Percentiles rank a stretch among this genome's conserved stretches.
phyloP scores from a whole-genome alignment of 352 stramenopile species.

The Pythium biforme region DNA sequence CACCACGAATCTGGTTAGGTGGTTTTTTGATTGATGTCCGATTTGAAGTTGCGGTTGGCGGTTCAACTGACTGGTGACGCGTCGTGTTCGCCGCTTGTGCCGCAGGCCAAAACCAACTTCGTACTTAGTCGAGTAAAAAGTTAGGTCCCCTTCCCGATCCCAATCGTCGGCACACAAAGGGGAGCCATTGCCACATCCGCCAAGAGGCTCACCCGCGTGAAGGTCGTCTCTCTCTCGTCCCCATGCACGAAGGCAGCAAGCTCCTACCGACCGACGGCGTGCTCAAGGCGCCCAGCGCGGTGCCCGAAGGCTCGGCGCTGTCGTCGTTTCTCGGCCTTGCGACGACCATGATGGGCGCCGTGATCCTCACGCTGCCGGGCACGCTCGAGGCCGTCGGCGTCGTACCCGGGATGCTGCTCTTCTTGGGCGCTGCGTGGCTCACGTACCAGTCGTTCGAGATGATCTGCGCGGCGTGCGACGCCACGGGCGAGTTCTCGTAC shows the following conservation, averaged over 20 bases:
- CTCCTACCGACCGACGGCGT: constrained; percentile 18
- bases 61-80: constrained; percentile 8
- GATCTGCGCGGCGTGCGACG: constrained; percentile 62
- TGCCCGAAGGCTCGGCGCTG: constrained; percentile 48
- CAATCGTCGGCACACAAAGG: background rate
- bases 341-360: constrained; percentile 84
- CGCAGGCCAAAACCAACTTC: background rate
- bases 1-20: background rate
- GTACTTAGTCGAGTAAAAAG: constrained; percentile 6
- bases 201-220: background rate
- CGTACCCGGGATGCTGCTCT: constrained; percentile 49
- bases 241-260: constrained; percentile 20
- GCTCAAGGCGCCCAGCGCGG: constrained; percentile 6
- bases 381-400: constrained; percentile 61
- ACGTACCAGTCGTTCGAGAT: constrained; percentile 76
- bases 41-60: constrained; percentile 3
- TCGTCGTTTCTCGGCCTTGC: constrained; percentile 78
- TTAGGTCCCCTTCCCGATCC: constrained; percentile 1
- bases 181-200: background rate
- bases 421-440: constrained; percentile 52
- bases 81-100: background rate
- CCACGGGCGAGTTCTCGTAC: constrained; percentile 69
- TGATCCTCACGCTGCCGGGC: constrained; percentile 70
- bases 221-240: background rate
- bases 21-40: background rate